Percentiles rank a stretch among this genome's conserved stretches.
Conservation (phyloP, 1,284 basidiomycete genomes). For the Kwoniella shivajii region DNA sequence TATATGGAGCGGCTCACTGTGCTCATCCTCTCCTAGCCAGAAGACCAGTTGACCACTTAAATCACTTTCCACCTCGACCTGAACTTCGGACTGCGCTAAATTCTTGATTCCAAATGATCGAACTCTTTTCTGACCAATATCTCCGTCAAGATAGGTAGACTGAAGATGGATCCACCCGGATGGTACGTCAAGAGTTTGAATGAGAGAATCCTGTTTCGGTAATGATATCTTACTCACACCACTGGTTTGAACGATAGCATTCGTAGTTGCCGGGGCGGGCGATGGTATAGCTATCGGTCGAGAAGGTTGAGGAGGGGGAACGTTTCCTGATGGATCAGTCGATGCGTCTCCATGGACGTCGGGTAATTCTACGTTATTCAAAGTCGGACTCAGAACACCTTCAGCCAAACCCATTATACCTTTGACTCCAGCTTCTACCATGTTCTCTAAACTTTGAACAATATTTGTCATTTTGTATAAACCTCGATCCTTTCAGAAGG, state of each 20-base stretch:
- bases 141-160: conserved; percentile 45
- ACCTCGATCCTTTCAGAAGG: neutral
- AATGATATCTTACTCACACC: conserved; percentile 9
- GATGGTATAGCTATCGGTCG: neutral
- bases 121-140: conserved; percentile 34
- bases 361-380: neutral
- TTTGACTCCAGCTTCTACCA: conserved; percentile 46
- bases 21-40: conserved; percentile 43
- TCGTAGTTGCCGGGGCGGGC: conserved; percentile 1
- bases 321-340: neutral
- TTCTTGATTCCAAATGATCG: conserved; percentile 45
- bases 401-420: conserved; percentile 42
- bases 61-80: conserved; percentile 46
- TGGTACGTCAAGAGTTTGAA: conserved; percentile 44
- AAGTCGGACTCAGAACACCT: conserved; percentile 21
- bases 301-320: conserved; percentile 9
- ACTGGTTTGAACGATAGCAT: neutral
- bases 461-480: conserved; percentile 37
- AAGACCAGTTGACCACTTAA: conserved; percentile 39
- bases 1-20: conserved; percentile 21
- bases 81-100: conserved; percentile 25
- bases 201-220: conserved; percentile 21
- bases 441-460: conserved; percentile 36
- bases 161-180: conserved; percentile 53
- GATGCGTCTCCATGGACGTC: neutral